phyloP scores from a whole-genome alignment of 176 grass and related monocot species.

The Musa schizocarpa region DNA sequence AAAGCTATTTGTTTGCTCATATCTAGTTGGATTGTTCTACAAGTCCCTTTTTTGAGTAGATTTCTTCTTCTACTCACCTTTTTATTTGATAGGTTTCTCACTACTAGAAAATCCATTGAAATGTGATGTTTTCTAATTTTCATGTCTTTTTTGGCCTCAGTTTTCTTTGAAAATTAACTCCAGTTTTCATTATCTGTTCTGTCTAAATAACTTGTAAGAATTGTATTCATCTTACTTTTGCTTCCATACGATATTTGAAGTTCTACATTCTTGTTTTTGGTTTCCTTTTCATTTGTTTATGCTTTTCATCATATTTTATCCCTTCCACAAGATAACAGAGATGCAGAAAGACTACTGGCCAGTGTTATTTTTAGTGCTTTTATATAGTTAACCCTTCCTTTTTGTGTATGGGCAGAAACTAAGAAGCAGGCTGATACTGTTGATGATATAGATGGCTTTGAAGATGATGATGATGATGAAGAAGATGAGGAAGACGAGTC shows the following conservation, averaged over 20 bases:
- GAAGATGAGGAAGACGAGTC: constrained; percentile 64
- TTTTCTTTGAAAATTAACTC: too few species aligned
- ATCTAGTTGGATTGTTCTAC: background rate
- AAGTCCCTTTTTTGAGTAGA: background rate
- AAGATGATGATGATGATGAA: constrained; percentile 27
- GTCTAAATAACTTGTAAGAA: too few species aligned
- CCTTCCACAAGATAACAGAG: background rate
- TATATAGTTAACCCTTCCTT: background rate
- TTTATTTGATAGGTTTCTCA: too few species aligned
- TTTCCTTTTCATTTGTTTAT: too few species aligned
- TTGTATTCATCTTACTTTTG: too few species aligned
- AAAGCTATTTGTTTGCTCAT: background rate
- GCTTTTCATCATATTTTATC: background rate
- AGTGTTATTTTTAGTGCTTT: background rate
- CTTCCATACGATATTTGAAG: too few species aligned
- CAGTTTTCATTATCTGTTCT: too few species aligned
- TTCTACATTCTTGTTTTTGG: too few species aligned
- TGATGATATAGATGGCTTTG: constrained; percentile 83
- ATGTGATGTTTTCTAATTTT: too few species aligned
- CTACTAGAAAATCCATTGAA: too few species aligned
- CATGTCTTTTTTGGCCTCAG: too few species aligned
- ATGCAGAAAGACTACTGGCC: background rate
- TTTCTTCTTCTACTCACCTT: too few species aligned
- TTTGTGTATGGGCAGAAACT: constrained; percentile 30
- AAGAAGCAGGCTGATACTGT: constrained; percentile 42